Evolutionary conservation across 1,139 yeast genomes (phyloP).

Genomic region (Scheffersomyces lignicola): DNA sequence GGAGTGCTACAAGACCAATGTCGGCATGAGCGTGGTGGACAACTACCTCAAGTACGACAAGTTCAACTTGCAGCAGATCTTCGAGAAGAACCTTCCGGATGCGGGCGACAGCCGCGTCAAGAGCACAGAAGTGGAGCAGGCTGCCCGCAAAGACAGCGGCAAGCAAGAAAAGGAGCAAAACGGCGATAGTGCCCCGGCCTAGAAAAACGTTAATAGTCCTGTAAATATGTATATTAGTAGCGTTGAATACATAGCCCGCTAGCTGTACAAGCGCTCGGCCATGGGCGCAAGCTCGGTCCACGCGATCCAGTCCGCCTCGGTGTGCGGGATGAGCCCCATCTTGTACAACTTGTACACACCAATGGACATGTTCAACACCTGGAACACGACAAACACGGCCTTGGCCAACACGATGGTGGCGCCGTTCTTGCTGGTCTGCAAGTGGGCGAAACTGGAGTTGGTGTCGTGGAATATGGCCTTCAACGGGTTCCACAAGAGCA

Average conservation of each 20-base stretch:
- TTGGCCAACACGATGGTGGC: constrained; percentile 44
- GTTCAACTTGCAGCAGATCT: constrained; percentile 65
- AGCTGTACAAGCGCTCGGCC: constrained; percentile 20
- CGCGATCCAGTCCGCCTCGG: constrained; percentile 86
- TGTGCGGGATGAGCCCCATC: constrained; percentile 91
- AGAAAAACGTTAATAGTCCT: neutral
- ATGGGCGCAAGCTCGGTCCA: constrained; percentile 60
- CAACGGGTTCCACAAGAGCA: constrained; percentile 77
- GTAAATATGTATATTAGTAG: neutral
- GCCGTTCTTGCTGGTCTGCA: constrained; percentile 34
- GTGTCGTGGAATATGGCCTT: constrained; percentile 66
- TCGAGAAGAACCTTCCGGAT: constrained; percentile 38
- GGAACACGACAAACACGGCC: constrained; percentile 52
- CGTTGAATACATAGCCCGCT: neutral
- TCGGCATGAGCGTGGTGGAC: constrained; percentile 79
- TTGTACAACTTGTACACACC: constrained; percentile 83
- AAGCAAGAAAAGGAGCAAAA: constrained; percentile 5
- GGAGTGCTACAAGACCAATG: constrained; percentile 81
- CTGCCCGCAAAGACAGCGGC: constrained; percentile 7
- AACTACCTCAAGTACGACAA: constrained; percentile 56
- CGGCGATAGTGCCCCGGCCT: neutral
- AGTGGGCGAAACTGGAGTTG: constrained; percentile 42
- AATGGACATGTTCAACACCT: constrained; percentile 62
- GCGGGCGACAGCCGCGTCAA: constrained; percentile 14
- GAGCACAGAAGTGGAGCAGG: constrained; percentile 5